Conservation (phyloP, 345 rosid species). For the Gossypium thurberi region DNA sequence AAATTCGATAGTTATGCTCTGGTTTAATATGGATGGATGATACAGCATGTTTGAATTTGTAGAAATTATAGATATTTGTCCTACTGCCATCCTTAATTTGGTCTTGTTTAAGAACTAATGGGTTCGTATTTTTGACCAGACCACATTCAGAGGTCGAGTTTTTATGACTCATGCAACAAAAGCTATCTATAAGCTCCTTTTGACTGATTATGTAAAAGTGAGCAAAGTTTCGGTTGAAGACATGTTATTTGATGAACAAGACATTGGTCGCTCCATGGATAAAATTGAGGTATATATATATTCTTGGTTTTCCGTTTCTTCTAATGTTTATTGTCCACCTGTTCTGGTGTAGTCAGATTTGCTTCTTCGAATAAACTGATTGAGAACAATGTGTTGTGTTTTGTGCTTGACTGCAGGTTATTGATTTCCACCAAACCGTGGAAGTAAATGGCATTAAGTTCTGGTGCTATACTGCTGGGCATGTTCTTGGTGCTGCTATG, state of each 20-base stretch:
- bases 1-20: too few relatives aligned
- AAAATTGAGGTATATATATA: slow-evolving; percentile 67
- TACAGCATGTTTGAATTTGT: too few relatives aligned
- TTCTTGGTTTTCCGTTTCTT: neutral
- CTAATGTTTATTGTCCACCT: neutral
- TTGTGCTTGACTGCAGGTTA: slow-evolving; percentile 38
- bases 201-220: slow-evolving; percentile 93
- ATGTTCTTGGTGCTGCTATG: slow-evolving; percentile 98
- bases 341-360: neutral
- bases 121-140: slow-evolving; percentile 33
- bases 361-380: neutral
- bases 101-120: neutral
- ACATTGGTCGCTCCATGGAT: slow-evolving; percentile 81
- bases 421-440: slow-evolving; percentile 89
- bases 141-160: slow-evolving; percentile 82
- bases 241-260: slow-evolving; percentile 91
- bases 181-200: slow-evolving; percentile 77
- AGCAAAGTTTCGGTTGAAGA: slow-evolving; percentile 98
- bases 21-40: too few relatives aligned
- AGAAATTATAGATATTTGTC: too few relatives aligned
- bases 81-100: neutral
- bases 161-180: slow-evolving; percentile 99
- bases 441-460: slow-evolving; percentile 88
- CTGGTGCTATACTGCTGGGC: slow-evolving; percentile 99
- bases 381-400: neutral